Conservation (phyloP, 1,284 basidiomycete species). For the Rhodotorula sp. region DNA sequence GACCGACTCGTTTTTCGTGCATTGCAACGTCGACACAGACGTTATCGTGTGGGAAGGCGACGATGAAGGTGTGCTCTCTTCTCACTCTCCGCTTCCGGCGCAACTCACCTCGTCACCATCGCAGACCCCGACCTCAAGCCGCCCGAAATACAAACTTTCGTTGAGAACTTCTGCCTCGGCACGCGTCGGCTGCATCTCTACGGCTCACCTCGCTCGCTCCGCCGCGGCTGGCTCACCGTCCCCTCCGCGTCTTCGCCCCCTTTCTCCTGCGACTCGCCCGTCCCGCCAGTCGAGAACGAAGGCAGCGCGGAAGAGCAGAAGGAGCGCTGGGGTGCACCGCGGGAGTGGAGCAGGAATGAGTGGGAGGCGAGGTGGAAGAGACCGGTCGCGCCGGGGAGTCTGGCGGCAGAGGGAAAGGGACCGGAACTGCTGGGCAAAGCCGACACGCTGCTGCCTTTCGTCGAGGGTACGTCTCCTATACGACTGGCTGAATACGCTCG, state of each 20-base stretch:
- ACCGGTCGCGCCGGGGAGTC: not conserved
- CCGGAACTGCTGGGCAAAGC: not conserved
- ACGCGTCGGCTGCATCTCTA: slow-evolving; percentile 88
- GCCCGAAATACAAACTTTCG: slow-evolving; percentile 88
- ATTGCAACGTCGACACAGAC: slow-evolving; percentile 98
- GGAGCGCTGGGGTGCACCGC: slow-evolving; percentile 23
- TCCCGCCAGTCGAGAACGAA: not conserved
- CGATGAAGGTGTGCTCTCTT: slow-evolving; percentile 50
- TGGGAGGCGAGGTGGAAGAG: slow-evolving; percentile 19
- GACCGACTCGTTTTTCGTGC: slow-evolving; percentile 87
- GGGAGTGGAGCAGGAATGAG: slow-evolving; percentile 50
- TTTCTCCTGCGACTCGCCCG: not conserved
- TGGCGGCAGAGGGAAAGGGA: slow-evolving; percentile 44
- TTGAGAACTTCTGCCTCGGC: slow-evolving; percentile 97
- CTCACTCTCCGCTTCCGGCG: not conserved
- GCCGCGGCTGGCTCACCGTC: slow-evolving; percentile 90
- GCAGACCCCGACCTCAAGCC: slow-evolving; percentile 77
- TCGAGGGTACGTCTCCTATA: slow-evolving; percentile 56
- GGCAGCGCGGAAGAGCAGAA: not conserved
- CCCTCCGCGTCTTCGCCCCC: slow-evolving; percentile 58
- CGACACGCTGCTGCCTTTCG: slow-evolving; percentile 20
- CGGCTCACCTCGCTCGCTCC: slow-evolving; percentile 66
- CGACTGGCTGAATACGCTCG: slow-evolving; percentile 31
- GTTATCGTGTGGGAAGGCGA: slow-evolving; percentile 94
- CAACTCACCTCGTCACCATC: not conserved